These are phyloP conservation scores for Cordyceps fumosorosea DNA, from an alignment of 2,329 filamentous ascomycete species.

Conservation along the genomic window DNA sequence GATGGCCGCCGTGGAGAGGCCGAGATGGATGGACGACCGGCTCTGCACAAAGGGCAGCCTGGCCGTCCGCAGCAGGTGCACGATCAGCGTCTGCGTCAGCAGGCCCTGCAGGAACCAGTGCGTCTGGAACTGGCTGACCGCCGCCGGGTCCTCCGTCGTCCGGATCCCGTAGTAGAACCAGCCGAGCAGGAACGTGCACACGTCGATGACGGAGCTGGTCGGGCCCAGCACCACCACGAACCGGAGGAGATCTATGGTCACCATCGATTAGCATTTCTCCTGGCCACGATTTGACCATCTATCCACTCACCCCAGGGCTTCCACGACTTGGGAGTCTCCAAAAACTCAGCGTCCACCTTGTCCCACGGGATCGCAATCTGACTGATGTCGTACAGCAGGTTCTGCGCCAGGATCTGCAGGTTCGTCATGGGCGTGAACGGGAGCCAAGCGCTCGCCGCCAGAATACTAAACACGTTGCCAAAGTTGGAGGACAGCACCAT, in stretches of 20 bases:
- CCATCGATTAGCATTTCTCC: not conserved
- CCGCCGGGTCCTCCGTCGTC: conserved; percentile 11
- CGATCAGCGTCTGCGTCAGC: conserved; percentile 24
- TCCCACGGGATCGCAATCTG: conserved; percentile 27
- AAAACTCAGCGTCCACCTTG: conserved; percentile 21
- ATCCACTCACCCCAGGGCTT: conserved; percentile 15
- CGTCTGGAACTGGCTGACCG: conserved; percentile 19
- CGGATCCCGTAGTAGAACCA: conserved; percentile 22
- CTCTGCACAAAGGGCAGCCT: conserved; percentile 23
- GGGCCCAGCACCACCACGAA: conserved; percentile 23
- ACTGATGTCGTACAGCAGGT: conserved; percentile 24
- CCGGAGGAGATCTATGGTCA: conserved; percentile 20
- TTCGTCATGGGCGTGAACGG: conserved; percentile 23
- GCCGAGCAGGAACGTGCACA: conserved; percentile 19
- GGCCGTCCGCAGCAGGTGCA: conserved; percentile 22
- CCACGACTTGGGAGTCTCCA: conserved; percentile 22
- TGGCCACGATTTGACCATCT: no score
- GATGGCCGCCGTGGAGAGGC: conserved; percentile 20
- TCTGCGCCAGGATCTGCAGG: conserved; percentile 23
- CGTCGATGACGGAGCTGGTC: conserved; percentile 24
- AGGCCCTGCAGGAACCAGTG: conserved; percentile 25
- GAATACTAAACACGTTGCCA: conserved; percentile 25
- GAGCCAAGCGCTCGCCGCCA: conserved; percentile 23
- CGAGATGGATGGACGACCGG: conserved; percentile 17
- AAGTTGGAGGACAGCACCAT: conserved; percentile 27